These are phyloP conservation scores for Candida gorgasii DNA, from an alignment of 805 yeast genomes.

Conservation along the genomic window DNA sequence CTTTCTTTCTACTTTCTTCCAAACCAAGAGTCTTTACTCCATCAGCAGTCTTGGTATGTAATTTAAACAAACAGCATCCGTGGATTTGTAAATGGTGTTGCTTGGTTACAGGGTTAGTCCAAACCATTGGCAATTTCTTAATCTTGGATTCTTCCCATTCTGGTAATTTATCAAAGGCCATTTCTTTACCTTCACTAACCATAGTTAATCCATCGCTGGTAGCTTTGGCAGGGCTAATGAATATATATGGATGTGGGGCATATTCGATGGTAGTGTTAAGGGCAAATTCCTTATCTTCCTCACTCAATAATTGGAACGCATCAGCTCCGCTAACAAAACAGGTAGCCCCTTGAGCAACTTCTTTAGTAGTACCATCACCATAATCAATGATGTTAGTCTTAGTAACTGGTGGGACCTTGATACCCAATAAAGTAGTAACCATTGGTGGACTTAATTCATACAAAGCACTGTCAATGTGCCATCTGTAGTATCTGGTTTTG, in stretches of 20 bases:
- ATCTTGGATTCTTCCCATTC: slow-evolving; percentile 79
- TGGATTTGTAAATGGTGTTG: slow-evolving; percentile 84
- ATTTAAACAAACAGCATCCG: slow-evolving; percentile 78
- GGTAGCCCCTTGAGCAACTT: slow-evolving; percentile 81
- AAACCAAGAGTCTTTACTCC: slow-evolving; percentile 54
- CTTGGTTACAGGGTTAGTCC: slow-evolving; percentile 89
- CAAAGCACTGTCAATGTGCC: slow-evolving; percentile 92
- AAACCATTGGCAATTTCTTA: slow-evolving; percentile 79
- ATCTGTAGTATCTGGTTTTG: slow-evolving; percentile 81
- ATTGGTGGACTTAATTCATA: slow-evolving; percentile 86
- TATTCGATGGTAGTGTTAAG: slow-evolving; percentile 78
- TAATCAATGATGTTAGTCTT: slow-evolving; percentile 66
- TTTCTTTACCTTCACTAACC: slow-evolving; percentile 77
- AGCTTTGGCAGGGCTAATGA: slow-evolving; percentile 76
- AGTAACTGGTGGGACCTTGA: slow-evolving; percentile 71
- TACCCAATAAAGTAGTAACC: slow-evolving; percentile 80
- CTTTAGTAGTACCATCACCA: slow-evolving; percentile 60
- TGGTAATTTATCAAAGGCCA: slow-evolving; percentile 67
- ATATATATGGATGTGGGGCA: slow-evolving; percentile 92
- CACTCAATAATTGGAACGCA: slow-evolving; percentile 67
- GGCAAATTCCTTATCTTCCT: slow-evolving; percentile 73
- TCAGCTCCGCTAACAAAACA: slow-evolving; percentile 84
- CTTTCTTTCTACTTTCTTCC: slow-evolving; percentile 71
- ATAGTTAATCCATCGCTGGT: slow-evolving; percentile 86
- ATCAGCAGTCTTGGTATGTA: slow-evolving; percentile 56